phyloP scores from a whole-genome alignment of 2,329 filamentous ascomycete species.

The Hypoxylon sp. region DNA sequence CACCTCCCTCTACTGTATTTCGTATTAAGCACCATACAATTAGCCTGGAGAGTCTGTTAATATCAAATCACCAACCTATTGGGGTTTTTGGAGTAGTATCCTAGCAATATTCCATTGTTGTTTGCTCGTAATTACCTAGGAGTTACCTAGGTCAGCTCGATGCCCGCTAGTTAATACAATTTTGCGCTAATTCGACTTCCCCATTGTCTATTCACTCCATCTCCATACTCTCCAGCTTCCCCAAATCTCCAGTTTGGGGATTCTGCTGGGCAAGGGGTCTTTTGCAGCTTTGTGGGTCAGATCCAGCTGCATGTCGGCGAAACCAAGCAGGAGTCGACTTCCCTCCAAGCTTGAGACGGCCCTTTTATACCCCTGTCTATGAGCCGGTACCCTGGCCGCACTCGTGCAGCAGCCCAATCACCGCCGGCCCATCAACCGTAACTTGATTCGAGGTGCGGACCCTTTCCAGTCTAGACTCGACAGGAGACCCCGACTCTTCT shows the following conservation, averaged over 20 bases:
- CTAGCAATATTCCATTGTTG: slow-evolving; percentile 12
- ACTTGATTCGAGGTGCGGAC: slow-evolving; percentile 42
- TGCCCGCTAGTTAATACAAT: background rate
- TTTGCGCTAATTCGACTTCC: slow-evolving; percentile 28
- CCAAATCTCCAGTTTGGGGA: slow-evolving; percentile 47
- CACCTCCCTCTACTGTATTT: background rate
- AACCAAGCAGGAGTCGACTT: slow-evolving; percentile 49
- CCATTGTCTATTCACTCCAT: slow-evolving; percentile 30
- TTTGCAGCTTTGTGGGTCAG: slow-evolving; percentile 45
- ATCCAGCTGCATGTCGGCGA: slow-evolving; percentile 49
- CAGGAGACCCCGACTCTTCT: slow-evolving; percentile 47
- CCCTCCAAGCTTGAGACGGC: slow-evolving; percentile 49
- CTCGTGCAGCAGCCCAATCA: slow-evolving; percentile 50
- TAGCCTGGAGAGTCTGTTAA: slow-evolving; percentile 14
- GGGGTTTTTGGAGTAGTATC: slow-evolving; percentile 16
- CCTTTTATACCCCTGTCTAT: slow-evolving; percentile 52
- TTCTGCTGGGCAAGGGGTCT: slow-evolving; percentile 37
- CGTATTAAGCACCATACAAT: slow-evolving; percentile 27
- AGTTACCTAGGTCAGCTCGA: background rate
- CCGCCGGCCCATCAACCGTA: slow-evolving; percentile 33
- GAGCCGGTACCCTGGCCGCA: slow-evolving; percentile 47
- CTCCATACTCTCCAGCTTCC: slow-evolving; percentile 46
- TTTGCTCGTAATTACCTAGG: slow-evolving; percentile 23
- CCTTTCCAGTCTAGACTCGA: slow-evolving; percentile 49
- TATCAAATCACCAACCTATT: slow-evolving; percentile 24